Conservation (phyloP, 768 basidiomycete species). For the Macrocybe gigantea region DNA sequence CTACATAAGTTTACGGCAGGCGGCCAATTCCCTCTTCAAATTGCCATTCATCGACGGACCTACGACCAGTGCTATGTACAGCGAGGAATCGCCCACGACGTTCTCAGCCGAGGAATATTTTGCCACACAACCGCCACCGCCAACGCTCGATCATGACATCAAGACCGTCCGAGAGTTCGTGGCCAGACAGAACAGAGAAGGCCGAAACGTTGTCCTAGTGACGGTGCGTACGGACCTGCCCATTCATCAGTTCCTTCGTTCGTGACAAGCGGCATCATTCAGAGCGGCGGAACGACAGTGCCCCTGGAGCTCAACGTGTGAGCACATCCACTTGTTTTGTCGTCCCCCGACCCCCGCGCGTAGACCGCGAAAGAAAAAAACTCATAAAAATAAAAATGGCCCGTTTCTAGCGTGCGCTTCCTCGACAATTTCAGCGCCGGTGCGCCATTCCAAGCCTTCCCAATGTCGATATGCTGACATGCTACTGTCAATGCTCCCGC, state of each 20-base stretch:
- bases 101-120: slow-evolving; percentile 93
- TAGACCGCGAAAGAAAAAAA: background rate
- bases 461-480: background rate
- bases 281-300: slow-evolving; percentile 99
- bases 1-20: too few relatives aligned
- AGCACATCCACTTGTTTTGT: slow-evolving; percentile 31
- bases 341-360: slow-evolving; percentile 16
- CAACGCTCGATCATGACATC: slow-evolving; percentile 64
- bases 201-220: slow-evolving; percentile 83
- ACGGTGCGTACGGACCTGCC: slow-evolving; percentile 55
- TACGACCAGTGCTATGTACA: slow-evolving; percentile 2
- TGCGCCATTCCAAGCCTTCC: slow-evolving; percentile 25
- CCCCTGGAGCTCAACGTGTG: slow-evolving; percentile 99
- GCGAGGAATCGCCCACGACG: slow-evolving; percentile 23
- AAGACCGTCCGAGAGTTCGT: slow-evolving; percentile 65
- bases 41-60: too few relatives aligned
- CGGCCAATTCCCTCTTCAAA: too few relatives aligned
- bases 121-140: slow-evolving; percentile 76
- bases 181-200: slow-evolving; percentile 51
- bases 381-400: slow-evolving; percentile 3
- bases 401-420: slow-evolving; percentile 78
- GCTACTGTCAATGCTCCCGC: slow-evolving; percentile 3
- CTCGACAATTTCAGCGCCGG: slow-evolving; percentile 99
- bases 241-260: background rate
- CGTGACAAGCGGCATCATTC: slow-evolving; percentile 8